phyloP scores from a whole-genome alignment of 352 stramenopile species.

The Elongisporangium senticosum region DNA sequence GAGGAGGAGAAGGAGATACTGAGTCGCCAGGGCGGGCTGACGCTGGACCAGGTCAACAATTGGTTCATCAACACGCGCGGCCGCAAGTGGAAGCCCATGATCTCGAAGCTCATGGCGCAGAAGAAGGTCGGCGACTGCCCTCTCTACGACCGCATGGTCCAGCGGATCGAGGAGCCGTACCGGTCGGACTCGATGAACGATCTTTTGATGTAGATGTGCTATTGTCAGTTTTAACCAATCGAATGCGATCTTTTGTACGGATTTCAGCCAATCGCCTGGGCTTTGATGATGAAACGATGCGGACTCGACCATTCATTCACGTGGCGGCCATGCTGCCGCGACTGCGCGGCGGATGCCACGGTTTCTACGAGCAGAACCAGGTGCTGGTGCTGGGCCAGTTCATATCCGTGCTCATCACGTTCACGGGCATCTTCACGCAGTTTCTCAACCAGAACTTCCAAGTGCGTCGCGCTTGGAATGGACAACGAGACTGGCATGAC shows the following conservation, averaged over 20 bases:
- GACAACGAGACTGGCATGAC: neutral
- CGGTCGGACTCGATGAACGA: constrained; percentile 18
- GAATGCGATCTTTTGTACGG: neutral
- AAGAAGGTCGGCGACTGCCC: constrained; percentile 53
- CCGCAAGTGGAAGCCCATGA: constrained; percentile 84
- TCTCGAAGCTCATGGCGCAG: constrained; percentile 61
- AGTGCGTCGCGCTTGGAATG: constrained; percentile 21
- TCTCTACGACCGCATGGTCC: constrained; percentile 71
- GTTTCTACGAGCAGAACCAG: constrained; percentile 42
- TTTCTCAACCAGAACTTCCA: constrained; percentile 74
- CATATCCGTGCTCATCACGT: constrained; percentile 86
- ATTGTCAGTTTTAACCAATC: constrained; percentile 14
- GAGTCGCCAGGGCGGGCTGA: constrained; percentile 59
- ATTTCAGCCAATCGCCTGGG: constrained; percentile 10
- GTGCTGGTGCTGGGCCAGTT: constrained; percentile 79
- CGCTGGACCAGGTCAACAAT: constrained; percentile 85
- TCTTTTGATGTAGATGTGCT: neutral
- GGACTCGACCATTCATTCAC: constrained; percentile 1
- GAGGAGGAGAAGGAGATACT: constrained; percentile 81
- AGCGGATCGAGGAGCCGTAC: constrained; percentile 77
- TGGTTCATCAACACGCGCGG: constrained; percentile 87
- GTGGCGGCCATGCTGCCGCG: neutral
- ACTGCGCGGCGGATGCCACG: constrained; percentile 3
- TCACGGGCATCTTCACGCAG: constrained; percentile 84
- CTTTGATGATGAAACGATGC: constrained; percentile 9